Evolutionary conservation across 1,284 basidiomycete genomes (phyloP), one percentile per base, ranked within the genome.

Genomic region (Vanrija sp.): DNA sequence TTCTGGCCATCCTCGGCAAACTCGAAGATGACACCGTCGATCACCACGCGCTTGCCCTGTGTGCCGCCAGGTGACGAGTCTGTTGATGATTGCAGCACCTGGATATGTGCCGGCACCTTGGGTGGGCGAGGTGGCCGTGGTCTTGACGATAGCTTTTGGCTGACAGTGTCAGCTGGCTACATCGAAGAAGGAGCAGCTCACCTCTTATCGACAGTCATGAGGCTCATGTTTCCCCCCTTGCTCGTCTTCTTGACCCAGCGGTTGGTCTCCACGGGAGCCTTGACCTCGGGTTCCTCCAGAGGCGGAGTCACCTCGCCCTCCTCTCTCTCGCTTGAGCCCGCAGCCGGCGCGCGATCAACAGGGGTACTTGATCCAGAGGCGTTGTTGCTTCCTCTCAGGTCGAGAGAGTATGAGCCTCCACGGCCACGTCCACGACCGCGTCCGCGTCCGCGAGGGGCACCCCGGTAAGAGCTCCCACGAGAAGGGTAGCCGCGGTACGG

Each of bases 21-120:
- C 51, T 80, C 75, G 56, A 80, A 81, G 15, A 77, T 70, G 40
- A 79, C 75, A 9, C 79, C 79, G 60, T 81, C 80, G 18, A 81
- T 77, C 26, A 80, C 74, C 3, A 81, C 79, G 49, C 72, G 67
- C 56, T 69, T 70, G 0, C 18, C 29, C 15, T 63, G 56, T 3
- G 57, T 57, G 16, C 66, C 66, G 6, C 60, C 54, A 3, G 61
- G 57, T 0, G 66, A 63, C 14, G 62, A 44, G 3, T 61, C 55
- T n/a, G 54, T 26, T 0, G 65, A 62, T 0, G 69, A 72, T 8
- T 58, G 55, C 5, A 73, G 55, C 19, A 67, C 57, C 50, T 71
- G 65, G 9, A 73, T 62, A 6, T 67, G 57, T 4, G 68, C 52
- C 9, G 68, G 68, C 0, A 68, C 45, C 39, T 54, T 59, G 1